Evolutionary conservation across 345 rosid species (phyloP).

Genomic region (Hibiscus mutabilis): DNA sequence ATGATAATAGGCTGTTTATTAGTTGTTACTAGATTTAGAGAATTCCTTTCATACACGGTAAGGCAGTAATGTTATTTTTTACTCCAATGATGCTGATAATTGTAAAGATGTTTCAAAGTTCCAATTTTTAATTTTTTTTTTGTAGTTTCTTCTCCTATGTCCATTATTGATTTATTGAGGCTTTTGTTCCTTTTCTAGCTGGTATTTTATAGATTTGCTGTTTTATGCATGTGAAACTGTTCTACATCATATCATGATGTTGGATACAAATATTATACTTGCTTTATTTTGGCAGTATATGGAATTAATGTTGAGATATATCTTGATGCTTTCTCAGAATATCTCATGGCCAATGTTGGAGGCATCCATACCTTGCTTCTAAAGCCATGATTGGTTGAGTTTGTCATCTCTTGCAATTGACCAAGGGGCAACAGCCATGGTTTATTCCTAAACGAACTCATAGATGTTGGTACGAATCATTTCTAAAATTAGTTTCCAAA

Average conservation of each 20-base stretch:
- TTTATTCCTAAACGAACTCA: slow-evolving; percentile 2
- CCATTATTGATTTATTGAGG: neutral
- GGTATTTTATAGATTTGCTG: neutral
- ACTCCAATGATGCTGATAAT: neutral
- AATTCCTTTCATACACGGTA: neutral
- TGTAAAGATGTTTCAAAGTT: neutral
- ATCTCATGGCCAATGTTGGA: slow-evolving; percentile 8
- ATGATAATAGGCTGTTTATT: neutral
- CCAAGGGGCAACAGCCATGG: neutral
- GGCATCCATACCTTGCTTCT: slow-evolving; percentile 13
- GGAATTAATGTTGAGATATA: slow-evolving; percentile 7
- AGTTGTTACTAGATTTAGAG: slow-evolving; percentile 2
- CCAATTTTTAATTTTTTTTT: neutral
- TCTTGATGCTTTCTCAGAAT: slow-evolving; percentile 9
- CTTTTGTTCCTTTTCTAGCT: neutral
- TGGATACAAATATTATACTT: neutral
- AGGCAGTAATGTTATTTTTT: neutral
- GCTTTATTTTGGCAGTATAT: slow-evolving; percentile 2
- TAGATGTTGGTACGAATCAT: slow-evolving; percentile 6
- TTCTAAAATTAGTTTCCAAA: neutral
- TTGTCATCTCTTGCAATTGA: slow-evolving; percentile 6
- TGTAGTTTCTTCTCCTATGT: neutral
- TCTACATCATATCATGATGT: neutral
- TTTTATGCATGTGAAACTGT: neutral
- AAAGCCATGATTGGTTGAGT: slow-evolving; percentile 11